Evolutionary conservation across 331 rosid species (phyloP), one percentile per base, ranked within the genome.

Genomic region (Phaseolus coccineus): DNA sequence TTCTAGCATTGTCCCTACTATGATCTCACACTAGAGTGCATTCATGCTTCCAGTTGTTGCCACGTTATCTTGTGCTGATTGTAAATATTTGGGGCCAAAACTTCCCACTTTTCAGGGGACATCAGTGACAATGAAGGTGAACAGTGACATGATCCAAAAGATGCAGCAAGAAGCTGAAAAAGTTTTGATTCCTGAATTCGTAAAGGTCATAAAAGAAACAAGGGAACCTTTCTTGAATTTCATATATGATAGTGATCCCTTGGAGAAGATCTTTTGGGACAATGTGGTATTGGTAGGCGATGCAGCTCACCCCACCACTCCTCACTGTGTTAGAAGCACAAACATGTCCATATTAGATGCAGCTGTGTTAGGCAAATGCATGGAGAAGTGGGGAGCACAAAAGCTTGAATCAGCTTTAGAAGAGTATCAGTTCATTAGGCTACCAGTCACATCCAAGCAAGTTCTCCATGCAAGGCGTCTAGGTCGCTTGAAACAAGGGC

Each of bases 251-350:
- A 75, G 89, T 51, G 91, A 91, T 71, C 94, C 98, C 35, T 81
- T 91, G 58, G 87, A 71, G 69, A 85, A 79, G 64, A 76, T 93
- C 25, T 76, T 74, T 50, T 87, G 91, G 91, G 92, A 91, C 78
- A 91, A 81, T 31, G 98, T 89, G 70, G 97, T 90, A 7, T 80
- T 95, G 39, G 88, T 95, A 71, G 98, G 98, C 8, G 99, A 95
- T 9, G 96, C 96, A 15, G 98, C 99, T 77, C 97, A 93, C 84
- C 96, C 98, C 48, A 87, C 96, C 10, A 91, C 97, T 64, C 97
- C 98, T 84, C 99, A 95, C 56, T 89, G 91, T 11, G 0, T 83
- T 80, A 90, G 96, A 86, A 93, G 97, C 93, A 90, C 97, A 24
- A 95, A 89, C 63, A 93, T 93, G 99, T 90, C 97, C 2, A 69